Conservation (phyloP, 352 stramenopile species). For the Pythium insidiosum region DNA sequence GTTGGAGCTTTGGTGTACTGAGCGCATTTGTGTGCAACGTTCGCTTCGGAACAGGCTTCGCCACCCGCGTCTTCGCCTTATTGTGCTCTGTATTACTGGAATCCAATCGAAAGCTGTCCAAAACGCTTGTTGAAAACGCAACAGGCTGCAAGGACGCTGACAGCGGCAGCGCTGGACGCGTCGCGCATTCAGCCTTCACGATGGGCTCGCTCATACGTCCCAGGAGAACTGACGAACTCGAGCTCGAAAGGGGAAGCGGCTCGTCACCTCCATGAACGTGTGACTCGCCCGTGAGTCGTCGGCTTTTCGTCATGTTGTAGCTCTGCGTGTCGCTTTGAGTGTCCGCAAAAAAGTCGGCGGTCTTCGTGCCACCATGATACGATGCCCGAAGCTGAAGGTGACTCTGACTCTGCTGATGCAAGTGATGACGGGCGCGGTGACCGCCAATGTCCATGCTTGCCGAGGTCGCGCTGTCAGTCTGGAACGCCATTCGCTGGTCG, state of each 20-base stretch:
- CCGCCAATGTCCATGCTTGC: too few species aligned
- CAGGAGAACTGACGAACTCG: too few species aligned
- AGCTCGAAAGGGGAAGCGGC: too few species aligned
- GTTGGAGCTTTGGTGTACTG: constrained; percentile 12
- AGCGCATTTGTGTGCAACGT: constrained; percentile 7
- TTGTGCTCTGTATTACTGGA: constrained; percentile 18
- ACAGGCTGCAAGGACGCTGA: neutral
- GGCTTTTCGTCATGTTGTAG: constrained; percentile 13
- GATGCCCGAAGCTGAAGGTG: constrained; percentile 6
- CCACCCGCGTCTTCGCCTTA: constrained; percentile 17
- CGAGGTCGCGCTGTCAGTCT: too few species aligned
- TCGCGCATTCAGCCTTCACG: too few species aligned
- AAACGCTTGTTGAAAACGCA: constrained; percentile 12
- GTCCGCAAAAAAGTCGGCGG: constrained; percentile 13
- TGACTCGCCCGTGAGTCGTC: constrained; percentile 7
- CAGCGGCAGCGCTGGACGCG: constrained; percentile 2
- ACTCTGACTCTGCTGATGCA: too few species aligned
- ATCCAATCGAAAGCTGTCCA: constrained; percentile 15
- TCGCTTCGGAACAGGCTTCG: constrained; percentile 19
- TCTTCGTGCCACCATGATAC: constrained; percentile 1
- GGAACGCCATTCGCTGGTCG: neutral
- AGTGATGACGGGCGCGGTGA: too few species aligned
- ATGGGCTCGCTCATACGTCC: neutral
- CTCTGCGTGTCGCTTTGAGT: constrained; percentile 14
- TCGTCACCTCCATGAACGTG: too few species aligned